Evolutionary conservation across 129 eudicot species (phyloP).

Genomic region (Centella asiatica): DNA sequence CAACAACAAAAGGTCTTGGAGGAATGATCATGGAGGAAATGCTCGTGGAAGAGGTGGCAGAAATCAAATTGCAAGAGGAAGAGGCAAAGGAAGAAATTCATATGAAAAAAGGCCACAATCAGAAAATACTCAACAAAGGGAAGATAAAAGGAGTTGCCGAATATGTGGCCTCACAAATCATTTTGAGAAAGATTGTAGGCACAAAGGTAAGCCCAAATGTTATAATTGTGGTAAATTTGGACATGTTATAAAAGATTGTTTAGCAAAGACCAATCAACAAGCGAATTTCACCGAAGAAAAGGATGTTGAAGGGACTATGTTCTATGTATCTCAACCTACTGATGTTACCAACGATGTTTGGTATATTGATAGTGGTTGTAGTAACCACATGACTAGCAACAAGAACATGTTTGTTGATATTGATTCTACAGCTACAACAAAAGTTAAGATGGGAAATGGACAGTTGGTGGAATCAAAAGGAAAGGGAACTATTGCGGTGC

Average conservation of each 20-base stretch:
- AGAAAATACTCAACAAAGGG: too few species aligned
- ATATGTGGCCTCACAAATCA: too few species aligned
- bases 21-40: background rate
- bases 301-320: too few species aligned
- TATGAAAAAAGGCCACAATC: too few species aligned
- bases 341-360: background rate
- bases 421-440: background rate
- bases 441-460: background rate
- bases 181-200: too few species aligned
- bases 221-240: too few species aligned
- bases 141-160: too few species aligned
- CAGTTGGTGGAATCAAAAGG: background rate
- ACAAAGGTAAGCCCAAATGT: too few species aligned
- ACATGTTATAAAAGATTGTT: too few species aligned
- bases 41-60: background rate
- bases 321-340: background rate
- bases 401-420: background rate
- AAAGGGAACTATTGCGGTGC: background rate
- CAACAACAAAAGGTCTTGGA: background rate
- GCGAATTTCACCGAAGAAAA: too few species aligned
- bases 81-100: slow-evolving; percentile 2
- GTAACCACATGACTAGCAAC: background rate
- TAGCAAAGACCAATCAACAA: too few species aligned
- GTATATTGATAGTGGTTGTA: too few species aligned
- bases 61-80: background rate